phyloP scores from a whole-genome alignment of 1,284 basidiomycete genomes.

The Mycosarcoma maydis region DNA sequence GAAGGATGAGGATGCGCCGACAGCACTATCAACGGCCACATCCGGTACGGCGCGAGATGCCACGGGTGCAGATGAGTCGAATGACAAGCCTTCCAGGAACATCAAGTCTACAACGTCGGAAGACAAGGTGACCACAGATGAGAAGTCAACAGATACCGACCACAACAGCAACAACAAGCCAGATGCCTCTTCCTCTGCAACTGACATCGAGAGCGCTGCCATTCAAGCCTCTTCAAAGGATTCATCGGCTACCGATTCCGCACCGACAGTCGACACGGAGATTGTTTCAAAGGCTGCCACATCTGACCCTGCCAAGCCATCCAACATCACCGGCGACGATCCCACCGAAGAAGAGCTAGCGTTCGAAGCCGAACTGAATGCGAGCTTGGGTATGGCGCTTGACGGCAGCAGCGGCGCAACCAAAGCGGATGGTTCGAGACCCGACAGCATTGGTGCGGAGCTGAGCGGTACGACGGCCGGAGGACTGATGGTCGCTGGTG shows the following conservation, averaged over 20 bases:
- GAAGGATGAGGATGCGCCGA: background rate
- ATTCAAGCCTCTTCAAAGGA: too few relatives aligned
- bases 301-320: conserved; percentile 7
- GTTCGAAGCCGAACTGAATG: conserved; percentile 53
- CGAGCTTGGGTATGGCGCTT: conserved; percentile 38
- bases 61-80: background rate
- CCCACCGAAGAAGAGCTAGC: conserved; percentile 54
- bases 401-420: conserved; percentile 26
- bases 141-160: too few relatives aligned
- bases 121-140: background rate
- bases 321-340: conserved; percentile 14
- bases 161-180: too few relatives aligned
- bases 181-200: too few relatives aligned
- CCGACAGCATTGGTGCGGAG: conserved; percentile 3
- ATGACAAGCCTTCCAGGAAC: background rate
- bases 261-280: background rate
- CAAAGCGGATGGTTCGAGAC: conserved; percentile 19
- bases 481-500: conserved; percentile 34
- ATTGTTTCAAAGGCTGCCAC: background rate
- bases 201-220: too few relatives aligned
- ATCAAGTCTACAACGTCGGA: background rate
- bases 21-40: background rate
- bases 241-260: too few relatives aligned
- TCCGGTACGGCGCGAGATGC: background rate
- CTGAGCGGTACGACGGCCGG: conserved; percentile 23